Base-by-base conservation (phyloP, 768 basidiomycete genomes). In the Leucosporidium yakuticum region DNA sequence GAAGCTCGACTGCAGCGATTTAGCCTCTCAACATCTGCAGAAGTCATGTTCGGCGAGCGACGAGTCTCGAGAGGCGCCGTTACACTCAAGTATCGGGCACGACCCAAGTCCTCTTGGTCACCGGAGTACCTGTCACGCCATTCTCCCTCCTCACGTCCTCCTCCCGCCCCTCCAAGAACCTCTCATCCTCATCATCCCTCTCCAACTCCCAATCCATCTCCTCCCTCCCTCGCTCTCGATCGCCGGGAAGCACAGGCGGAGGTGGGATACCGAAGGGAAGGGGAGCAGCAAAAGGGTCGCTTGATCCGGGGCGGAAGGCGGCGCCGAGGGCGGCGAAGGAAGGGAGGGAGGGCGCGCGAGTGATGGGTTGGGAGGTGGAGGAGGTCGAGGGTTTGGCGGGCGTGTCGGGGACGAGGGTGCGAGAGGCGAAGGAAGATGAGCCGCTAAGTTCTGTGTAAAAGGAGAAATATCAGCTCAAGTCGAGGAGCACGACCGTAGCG, bases 261-360 rank as follows among this genome's bases (percentile, higher is more conserved):
- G 66, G 47, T 7, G 65, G 63, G 2, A 63, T n/a, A 1, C 51
- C 31, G 47, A 60, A 64, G 4, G 67, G 63, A 2, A 51, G 63
- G 4, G 59, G 62, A 9, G 49, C 44, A 21, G 44, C 44, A 32
- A 47, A 32, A 14, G 47, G 44, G 31, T 57, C 25, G 51, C 27
- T 1, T 48, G 56, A 1, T 0, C 70, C 67, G 4, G 67, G 64
- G 12, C 71, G 64, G 55, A 72, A 66, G 1, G 71, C 71, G 19
- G 71, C 67, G 15, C 71, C 71, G 59, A 72, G 71, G 0, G 67
- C 67, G 5, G 71, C 71, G 62, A 72, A 69, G 0, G 71, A 72
- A 4, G 71, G 67, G 20, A 68, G 58, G 0, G 71, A 64, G 23
- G 62, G 14, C 1, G 67, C 62, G 49, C 67, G 67, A 0, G 67